phyloP scores from a whole-genome alignment of 345 rosid genomes.

The Arabis alpina region DNA sequence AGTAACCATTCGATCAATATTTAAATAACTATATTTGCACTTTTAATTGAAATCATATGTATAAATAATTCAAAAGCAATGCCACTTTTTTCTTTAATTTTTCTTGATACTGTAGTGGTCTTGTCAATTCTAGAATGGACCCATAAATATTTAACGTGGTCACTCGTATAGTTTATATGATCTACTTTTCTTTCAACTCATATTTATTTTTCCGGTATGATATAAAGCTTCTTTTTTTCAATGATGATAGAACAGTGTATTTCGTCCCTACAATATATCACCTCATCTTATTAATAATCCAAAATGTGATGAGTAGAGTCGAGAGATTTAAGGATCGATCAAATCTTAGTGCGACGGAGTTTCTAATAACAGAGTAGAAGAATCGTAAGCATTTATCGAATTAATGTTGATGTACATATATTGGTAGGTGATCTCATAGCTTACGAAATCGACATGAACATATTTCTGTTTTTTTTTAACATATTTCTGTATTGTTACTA shows the following conservation, averaged over 20 bases:
- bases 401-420: background rate
- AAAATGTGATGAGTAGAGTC: conserved; percentile 24
- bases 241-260: conserved; percentile 37
- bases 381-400: background rate
- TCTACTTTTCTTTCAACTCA: conserved; percentile 38
- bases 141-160: conserved; percentile 47
- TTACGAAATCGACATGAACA: too few relatives aligned
- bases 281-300: conserved; percentile 28
- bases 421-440: too few relatives aligned
- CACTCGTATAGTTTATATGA: conserved; percentile 40
- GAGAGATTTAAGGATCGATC: conserved; percentile 35
- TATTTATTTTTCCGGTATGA: conserved; percentile 21
- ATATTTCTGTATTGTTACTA: too few relatives aligned
- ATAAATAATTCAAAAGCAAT: conserved; percentile 33
- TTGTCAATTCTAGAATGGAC: conserved; percentile 46
- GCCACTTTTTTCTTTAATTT: conserved; percentile 35
- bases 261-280: conserved; percentile 34
- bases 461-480: too few relatives aligned
- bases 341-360: conserved; percentile 20
- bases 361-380: conserved; percentile 4
- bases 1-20: conserved; percentile 5
- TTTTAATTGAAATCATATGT: conserved; percentile 26
- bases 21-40: conserved; percentile 26
- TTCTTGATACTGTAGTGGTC: conserved; percentile 39
- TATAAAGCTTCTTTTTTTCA: conserved; percentile 38